A percentile compares a stretch with the other conserved stretches of the same genome.
Conservation (phyloP, 2,329 filamentous ascomycete species). For the Trichoderma sp. region DNA sequence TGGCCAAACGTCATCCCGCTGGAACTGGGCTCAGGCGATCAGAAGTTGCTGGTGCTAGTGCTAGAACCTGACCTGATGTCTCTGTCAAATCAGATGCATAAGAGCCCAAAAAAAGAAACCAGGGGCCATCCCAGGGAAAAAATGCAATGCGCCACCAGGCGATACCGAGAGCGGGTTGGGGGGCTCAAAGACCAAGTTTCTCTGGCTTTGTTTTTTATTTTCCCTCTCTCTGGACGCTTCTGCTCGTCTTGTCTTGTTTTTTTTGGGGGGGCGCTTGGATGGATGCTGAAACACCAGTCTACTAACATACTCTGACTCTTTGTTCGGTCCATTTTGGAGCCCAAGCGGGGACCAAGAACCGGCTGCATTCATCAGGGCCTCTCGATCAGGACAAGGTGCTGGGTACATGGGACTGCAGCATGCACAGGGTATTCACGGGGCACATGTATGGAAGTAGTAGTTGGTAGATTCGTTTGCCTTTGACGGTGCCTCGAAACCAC, state of each 20-base stretch:
- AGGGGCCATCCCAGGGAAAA: not conserved
- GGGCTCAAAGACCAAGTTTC: not conserved
- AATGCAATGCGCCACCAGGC: not conserved
- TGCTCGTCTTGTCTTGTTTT: not conserved
- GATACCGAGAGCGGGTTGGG: not conserved
- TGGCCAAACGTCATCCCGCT: conserved; percentile 22
- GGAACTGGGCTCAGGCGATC: conserved; percentile 21
- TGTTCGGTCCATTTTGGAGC: conserved; percentile 11
- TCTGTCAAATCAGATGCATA: conserved; percentile 10
- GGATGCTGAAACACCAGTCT: conserved; percentile 4
- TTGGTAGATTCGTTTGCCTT: not conserved
- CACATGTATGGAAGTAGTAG: not conserved
- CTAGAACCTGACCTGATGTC: conserved; percentile 20
- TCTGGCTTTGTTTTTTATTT: not conserved
- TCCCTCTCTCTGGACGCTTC: not conserved
- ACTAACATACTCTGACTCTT: not conserved
- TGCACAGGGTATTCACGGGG: not conserved
- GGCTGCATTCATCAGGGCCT: not conserved
- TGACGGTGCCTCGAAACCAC: not conserved
- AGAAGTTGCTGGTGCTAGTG: not conserved
- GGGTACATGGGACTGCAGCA: not conserved
- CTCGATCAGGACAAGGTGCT: not conserved
- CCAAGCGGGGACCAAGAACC: conserved; percentile 11
- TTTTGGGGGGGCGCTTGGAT: not conserved
- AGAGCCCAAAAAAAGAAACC: conserved; percentile 8